phyloP scores from a whole-genome alignment of 2,329 filamentous ascomycete genomes.

The Botrytis fabae region DNA sequence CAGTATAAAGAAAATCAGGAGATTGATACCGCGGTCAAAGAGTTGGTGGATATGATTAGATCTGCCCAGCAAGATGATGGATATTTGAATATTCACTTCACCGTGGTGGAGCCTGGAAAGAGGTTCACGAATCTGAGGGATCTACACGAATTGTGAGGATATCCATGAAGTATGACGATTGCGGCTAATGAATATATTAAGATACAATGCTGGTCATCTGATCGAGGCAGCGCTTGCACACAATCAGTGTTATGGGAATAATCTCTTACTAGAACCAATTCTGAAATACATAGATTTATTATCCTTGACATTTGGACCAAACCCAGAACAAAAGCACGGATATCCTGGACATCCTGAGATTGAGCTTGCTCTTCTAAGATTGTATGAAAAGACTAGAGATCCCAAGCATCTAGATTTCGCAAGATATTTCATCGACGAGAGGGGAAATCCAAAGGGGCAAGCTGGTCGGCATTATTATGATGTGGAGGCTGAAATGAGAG shows the following conservation, averaged over 20 bases:
- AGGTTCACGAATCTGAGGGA: slow-evolving; percentile 60
- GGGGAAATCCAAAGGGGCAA: slow-evolving; percentile 53
- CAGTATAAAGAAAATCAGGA: slow-evolving; percentile 46
- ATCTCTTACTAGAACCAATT: slow-evolving; percentile 53
- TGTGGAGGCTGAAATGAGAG: slow-evolving; percentile 52
- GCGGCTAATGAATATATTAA: slow-evolving; percentile 29
- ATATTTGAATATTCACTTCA: slow-evolving; percentile 65
- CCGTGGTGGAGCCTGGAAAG: slow-evolving; percentile 56
- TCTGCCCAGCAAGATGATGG: slow-evolving; percentile 59
- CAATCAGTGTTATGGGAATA: slow-evolving; percentile 52
- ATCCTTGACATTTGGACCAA: slow-evolving; percentile 52
- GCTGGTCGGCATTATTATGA: slow-evolving; percentile 55
- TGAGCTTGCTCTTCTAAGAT: slow-evolving; percentile 50
- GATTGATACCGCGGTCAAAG: slow-evolving; percentile 52
- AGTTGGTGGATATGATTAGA: slow-evolving; percentile 59
- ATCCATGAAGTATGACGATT: slow-evolving; percentile 28
- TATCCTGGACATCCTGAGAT: slow-evolving; percentile 63
- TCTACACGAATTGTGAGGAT: slow-evolving; percentile 57
- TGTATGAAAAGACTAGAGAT: slow-evolving; percentile 46
- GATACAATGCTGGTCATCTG: slow-evolving; percentile 61
- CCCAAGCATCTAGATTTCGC: slow-evolving; percentile 47
- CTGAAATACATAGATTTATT: slow-evolving; percentile 56
- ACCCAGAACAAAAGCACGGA: slow-evolving; percentile 51
- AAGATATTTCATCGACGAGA: slow-evolving; percentile 57
- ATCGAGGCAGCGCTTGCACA: slow-evolving; percentile 62